phyloP scores from a whole-genome alignment of 768 basidiomycete genomes.

The Leucocoprinus leucothites region DNA sequence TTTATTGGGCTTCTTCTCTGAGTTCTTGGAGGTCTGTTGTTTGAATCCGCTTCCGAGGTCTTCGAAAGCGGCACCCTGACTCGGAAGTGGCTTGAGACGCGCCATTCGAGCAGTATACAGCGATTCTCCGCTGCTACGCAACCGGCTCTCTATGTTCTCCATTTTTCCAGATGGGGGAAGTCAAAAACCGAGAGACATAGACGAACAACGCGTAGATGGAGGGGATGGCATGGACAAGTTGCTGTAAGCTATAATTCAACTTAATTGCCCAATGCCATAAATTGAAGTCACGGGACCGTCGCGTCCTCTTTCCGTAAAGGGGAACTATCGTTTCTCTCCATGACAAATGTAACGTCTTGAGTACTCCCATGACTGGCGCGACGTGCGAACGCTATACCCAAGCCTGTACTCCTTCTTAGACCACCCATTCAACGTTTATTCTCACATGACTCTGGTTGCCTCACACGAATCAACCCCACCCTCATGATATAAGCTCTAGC shows the following conservation, averaged over 20 bases:
- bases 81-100: not conserved
- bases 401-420: too few species aligned
- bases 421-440: too few species aligned
- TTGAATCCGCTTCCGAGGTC: slow-evolving; percentile 10
- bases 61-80: slow-evolving; percentile 1
- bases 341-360: too few species aligned
- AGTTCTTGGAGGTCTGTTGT: not conserved
- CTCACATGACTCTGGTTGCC: too few species aligned
- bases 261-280: not conserved
- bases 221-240: too few species aligned
- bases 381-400: too few species aligned
- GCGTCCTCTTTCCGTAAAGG: not conserved
- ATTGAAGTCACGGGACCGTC: slow-evolving; percentile 10
- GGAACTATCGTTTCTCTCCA: too few species aligned
- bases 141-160: not conserved
- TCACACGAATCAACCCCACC: not conserved
- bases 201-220: not conserved
- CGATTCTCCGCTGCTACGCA: not conserved
- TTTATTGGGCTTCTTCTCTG: not conserved
- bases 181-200: not conserved
- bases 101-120: not conserved
- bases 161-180: not conserved
- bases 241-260: not conserved
- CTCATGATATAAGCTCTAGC: not conserved
- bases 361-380: too few species aligned